These are phyloP conservation scores for Diaporthe amygdali DNA, from an alignment of 2,329 filamentous ascomycete species.

Conservation along the genomic window DNA sequence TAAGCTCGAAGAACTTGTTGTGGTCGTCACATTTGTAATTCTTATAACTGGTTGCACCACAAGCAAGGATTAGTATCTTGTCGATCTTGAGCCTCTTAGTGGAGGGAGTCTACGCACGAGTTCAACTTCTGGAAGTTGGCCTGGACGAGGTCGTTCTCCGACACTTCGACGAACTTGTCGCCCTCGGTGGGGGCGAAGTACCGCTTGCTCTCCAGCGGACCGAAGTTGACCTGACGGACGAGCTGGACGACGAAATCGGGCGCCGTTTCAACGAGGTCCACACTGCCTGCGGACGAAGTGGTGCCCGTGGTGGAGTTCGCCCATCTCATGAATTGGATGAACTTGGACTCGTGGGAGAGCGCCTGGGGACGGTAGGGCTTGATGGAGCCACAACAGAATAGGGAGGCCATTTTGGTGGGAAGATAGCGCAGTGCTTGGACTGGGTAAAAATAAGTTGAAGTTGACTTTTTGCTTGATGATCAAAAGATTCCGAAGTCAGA, in stretches of 20 bases:
- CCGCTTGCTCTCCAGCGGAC: constrained; percentile 46
- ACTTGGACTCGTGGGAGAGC: constrained; percentile 34
- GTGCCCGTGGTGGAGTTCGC: constrained; percentile 20
- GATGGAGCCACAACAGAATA: constrained; percentile 33
- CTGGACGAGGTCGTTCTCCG: constrained; percentile 43
- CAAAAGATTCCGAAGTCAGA: not conserved
- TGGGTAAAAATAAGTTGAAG: not conserved
- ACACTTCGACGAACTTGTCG: constrained; percentile 38
- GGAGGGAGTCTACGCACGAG: constrained; percentile 36
- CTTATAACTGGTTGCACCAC: constrained; percentile 43
- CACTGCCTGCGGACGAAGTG: not conserved
- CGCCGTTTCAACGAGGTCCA: constrained; percentile 21
- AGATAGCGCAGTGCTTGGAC: not conserved
- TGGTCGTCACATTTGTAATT: constrained; percentile 50
- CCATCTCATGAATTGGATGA: constrained; percentile 37
- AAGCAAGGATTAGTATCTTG: not conserved
- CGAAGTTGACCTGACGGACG: constrained; percentile 50
- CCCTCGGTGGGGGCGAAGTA: constrained; percentile 41
- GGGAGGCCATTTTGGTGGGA: constrained; percentile 21
- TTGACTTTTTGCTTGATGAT: not conserved
- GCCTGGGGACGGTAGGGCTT: constrained; percentile 31
- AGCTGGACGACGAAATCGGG: constrained; percentile 43
- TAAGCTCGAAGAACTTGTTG: constrained; percentile 54
- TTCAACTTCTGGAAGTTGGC: constrained; percentile 51
- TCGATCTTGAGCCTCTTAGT: not conserved